Percentiles rank a stretch among this genome's conserved stretches.
phyloP scores from a whole-genome alignment of 306 rosid species.

The Glycine soja region DNA sequence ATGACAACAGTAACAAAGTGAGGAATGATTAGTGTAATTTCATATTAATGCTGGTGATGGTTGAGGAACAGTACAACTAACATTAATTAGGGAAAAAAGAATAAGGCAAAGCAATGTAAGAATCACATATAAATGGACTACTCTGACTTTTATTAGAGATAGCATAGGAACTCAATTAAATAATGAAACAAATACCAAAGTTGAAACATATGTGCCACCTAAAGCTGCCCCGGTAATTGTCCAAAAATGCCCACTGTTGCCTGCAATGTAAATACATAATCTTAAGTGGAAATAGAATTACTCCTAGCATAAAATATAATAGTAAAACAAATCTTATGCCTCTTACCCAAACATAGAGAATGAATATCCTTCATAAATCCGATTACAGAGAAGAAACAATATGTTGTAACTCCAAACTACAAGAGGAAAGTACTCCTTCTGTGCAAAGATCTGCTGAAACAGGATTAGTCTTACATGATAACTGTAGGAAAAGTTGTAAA shows the following conservation, averaged over 20 bases:
- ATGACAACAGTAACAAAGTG: slow-evolving; percentile 27
- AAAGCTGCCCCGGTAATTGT: slow-evolving; percentile 84
- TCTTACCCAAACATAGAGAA: slow-evolving; percentile 88
- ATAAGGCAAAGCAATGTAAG: not conserved
- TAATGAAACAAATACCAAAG: slow-evolving; percentile 66
- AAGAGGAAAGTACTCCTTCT: slow-evolving; percentile 68
- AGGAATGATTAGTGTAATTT: slow-evolving; percentile 15
- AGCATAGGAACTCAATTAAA: slow-evolving; percentile 33
- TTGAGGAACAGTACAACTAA: slow-evolving; percentile 34
- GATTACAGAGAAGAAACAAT: slow-evolving; percentile 86
- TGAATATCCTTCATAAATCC: slow-evolving; percentile 88
- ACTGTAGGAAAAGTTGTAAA: slow-evolving; percentile 30
- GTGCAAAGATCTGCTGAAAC: slow-evolving; percentile 73
- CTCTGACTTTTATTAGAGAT: slow-evolving; percentile 4
- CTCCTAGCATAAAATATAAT: slow-evolving; percentile 33
- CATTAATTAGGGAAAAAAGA: not conserved
- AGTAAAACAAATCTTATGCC: slow-evolving; percentile 45
- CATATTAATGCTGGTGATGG: slow-evolving; percentile 15
- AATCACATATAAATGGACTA: slow-evolving; percentile 11
- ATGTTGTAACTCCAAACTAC: slow-evolving; percentile 83
- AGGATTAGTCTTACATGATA: slow-evolving; percentile 35
- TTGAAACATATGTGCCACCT: slow-evolving; percentile 98
- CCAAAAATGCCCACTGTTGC: slow-evolving; percentile 76
- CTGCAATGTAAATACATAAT: slow-evolving; percentile 52
- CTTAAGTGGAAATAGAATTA: slow-evolving; percentile 38